These are phyloP conservation scores for Aureobasidium sp. DNA, from an alignment of 2,329 filamentous ascomycete genomes.

Conservation along the genomic window DNA sequence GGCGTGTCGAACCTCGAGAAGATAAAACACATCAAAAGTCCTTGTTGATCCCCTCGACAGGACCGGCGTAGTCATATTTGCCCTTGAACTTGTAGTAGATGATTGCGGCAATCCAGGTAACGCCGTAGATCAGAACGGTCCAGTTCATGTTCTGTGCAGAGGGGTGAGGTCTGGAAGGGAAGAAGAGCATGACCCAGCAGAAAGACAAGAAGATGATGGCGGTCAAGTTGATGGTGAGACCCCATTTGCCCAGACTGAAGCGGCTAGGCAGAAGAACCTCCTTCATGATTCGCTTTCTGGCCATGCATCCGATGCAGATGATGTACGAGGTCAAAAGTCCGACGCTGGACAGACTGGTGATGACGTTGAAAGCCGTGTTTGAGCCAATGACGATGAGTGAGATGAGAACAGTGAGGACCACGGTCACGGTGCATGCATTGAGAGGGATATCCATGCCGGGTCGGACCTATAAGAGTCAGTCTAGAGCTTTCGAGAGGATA, in stretches of 20 bases:
- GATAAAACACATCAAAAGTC: neutral
- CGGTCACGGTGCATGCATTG: constrained; percentile 15
- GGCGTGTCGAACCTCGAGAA: neutral
- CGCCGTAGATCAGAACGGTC: constrained; percentile 24
- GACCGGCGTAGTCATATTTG: constrained; percentile 15
- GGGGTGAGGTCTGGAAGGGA: constrained; percentile 16
- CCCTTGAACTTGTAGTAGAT: constrained; percentile 23
- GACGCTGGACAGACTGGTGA: constrained; percentile 30
- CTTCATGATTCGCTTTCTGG: constrained; percentile 29
- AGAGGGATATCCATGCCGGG: constrained; percentile 11
- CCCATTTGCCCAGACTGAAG: constrained; percentile 33
- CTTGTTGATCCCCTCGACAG: constrained; percentile 10
- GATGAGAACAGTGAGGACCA: constrained; percentile 15
- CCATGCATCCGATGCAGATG: constrained; percentile 32
- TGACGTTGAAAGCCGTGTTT: constrained; percentile 15
- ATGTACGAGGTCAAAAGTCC: constrained; percentile 34
- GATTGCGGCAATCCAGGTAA: constrained; percentile 20
- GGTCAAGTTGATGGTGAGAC: constrained; percentile 30
- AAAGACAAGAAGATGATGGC: constrained; percentile 29
- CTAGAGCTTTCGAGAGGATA: neutral
- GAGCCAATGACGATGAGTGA: constrained; percentile 20
- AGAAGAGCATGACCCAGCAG: constrained; percentile 24
- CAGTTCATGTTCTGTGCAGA: constrained; percentile 18
- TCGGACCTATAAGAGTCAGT: constrained; percentile 5
- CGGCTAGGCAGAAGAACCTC: constrained; percentile 30